phyloP scores from a whole-genome alignment of 1,139 yeast genomes.

The Blastobotrys persicus region DNA sequence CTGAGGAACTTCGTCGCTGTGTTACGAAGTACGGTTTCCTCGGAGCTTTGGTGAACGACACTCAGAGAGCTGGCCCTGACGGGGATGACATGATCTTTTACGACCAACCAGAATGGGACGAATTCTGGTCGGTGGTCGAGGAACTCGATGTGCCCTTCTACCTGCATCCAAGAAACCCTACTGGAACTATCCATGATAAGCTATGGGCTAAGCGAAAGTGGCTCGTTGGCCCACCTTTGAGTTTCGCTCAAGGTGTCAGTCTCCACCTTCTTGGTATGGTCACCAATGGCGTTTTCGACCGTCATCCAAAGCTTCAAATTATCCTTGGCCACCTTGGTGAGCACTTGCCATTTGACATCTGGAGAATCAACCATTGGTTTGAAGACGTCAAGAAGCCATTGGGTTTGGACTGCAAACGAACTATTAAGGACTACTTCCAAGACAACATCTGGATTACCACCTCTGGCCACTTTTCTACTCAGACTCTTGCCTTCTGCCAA shows the following conservation, averaged over 20 bases:
- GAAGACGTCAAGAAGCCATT: constrained; percentile 16
- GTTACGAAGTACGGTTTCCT: constrained; percentile 11
- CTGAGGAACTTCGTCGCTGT: constrained; percentile 12
- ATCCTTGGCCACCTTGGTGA: constrained; percentile 15
- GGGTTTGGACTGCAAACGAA: constrained; percentile 12
- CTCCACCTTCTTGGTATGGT: constrained; percentile 15
- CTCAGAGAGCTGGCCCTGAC: constrained; percentile 14
- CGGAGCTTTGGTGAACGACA: constrained; percentile 15
- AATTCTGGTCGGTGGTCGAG: constrained; percentile 12
- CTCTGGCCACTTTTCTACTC: constrained; percentile 15
- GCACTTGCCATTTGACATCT: constrained; percentile 14
- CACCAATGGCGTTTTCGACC: constrained; percentile 15
- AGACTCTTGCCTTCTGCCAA: constrained; percentile 10
- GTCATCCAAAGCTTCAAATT: constrained; percentile 14
- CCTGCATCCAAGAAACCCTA: constrained; percentile 15
- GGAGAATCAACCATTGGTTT: constrained; percentile 17
- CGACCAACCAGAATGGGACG: constrained; percentile 16
- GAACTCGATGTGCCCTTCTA: constrained; percentile 16
- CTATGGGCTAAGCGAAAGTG: constrained; percentile 15
- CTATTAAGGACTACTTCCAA: constrained; percentile 14
- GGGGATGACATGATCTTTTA: constrained; percentile 14
- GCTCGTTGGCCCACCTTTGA: constrained; percentile 15
- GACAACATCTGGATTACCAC: constrained; percentile 16
- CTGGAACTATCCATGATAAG: constrained; percentile 12
- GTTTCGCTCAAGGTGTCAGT: constrained; percentile 16